These are phyloP conservation scores for Mallotus repandus DNA, from an alignment of 441 rosid genomes.

Conservation along the genomic window DNA sequence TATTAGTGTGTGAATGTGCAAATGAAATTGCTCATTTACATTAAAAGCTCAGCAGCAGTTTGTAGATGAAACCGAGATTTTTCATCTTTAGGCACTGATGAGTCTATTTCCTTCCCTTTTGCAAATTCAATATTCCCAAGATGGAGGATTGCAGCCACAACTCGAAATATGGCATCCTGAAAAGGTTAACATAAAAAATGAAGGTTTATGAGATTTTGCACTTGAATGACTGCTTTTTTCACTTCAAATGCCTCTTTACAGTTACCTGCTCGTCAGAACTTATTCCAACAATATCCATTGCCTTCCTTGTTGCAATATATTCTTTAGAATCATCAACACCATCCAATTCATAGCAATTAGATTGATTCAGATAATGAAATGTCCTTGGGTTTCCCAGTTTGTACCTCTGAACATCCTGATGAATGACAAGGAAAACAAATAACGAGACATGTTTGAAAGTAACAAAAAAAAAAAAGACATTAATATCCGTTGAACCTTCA, in stretches of 20 bases:
- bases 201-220: slow-evolving; percentile 18
- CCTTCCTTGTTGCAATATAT: slow-evolving; percentile 74
- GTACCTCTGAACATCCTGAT: slow-evolving; percentile 69
- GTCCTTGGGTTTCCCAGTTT: slow-evolving; percentile 76
- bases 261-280: slow-evolving; percentile 83
- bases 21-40: slow-evolving; percentile 44
- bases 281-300: slow-evolving; percentile 96
- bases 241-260: slow-evolving; percentile 20
- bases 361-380: slow-evolving; percentile 92
- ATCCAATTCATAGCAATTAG: slow-evolving; percentile 82
- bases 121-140: slow-evolving; percentile 92
- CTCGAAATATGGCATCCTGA: slow-evolving; percentile 86
- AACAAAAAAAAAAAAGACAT: slow-evolving; percentile 12
- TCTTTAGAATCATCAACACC: slow-evolving; percentile 86
- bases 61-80: slow-evolving; percentile 79
- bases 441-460: slow-evolving; percentile 12
- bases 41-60: slow-evolving; percentile 86
- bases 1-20: slow-evolving; percentile 5
- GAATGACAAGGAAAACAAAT: slow-evolving; percentile 21
- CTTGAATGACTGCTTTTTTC: slow-evolving; percentile 9
- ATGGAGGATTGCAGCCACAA: slow-evolving; percentile 94
- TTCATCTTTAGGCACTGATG: slow-evolving; percentile 89
- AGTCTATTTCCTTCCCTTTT: slow-evolving; percentile 87
- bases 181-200: slow-evolving; percentile 19
- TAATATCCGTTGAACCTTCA: slow-evolving; percentile 1